Evolutionary conservation across 2,329 filamentous ascomycete genomes (phyloP).

Genomic region (Pseudogymnoascus sp.): DNA sequence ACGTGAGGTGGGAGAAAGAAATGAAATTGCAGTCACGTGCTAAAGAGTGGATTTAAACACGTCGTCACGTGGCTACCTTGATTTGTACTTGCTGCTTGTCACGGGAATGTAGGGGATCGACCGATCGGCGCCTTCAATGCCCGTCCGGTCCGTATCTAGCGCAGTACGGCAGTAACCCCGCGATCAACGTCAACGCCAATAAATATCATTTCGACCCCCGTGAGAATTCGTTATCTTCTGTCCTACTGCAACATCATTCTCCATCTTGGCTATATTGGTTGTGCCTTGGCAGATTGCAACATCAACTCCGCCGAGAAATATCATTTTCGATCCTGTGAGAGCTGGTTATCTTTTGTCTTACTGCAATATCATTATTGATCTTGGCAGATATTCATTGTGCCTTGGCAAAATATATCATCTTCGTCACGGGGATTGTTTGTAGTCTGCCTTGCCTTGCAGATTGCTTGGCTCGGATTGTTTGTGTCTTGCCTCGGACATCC

Average conservation of each 20-base stretch:
- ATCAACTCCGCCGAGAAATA: too few species aligned
- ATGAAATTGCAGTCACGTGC: background rate
- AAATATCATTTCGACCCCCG: background rate
- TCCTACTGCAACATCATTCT: background rate
- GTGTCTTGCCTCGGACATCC: background rate
- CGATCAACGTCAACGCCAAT: background rate
- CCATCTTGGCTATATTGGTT: background rate
- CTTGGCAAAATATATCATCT: background rate
- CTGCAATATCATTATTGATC: background rate
- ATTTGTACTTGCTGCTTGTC: background rate
- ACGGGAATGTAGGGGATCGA: background rate
- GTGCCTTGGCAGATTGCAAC: too few species aligned
- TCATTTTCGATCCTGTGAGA: background rate
- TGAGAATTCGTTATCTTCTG: background rate
- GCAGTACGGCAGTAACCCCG: background rate
- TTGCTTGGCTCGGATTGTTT: background rate
- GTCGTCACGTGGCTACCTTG: background rate
- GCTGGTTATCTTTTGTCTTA: background rate
- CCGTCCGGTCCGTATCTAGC: background rate
- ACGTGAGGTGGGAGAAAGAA: background rate
- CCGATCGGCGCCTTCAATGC: background rate
- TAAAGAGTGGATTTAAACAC: fast-evolving
- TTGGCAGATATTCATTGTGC: background rate
- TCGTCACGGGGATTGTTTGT: background rate
- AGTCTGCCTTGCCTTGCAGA: background rate